Base-by-base conservation (phyloP, 2,329 filamentous ascomycete genomes). In the Fusarium miscanthi region DNA sequence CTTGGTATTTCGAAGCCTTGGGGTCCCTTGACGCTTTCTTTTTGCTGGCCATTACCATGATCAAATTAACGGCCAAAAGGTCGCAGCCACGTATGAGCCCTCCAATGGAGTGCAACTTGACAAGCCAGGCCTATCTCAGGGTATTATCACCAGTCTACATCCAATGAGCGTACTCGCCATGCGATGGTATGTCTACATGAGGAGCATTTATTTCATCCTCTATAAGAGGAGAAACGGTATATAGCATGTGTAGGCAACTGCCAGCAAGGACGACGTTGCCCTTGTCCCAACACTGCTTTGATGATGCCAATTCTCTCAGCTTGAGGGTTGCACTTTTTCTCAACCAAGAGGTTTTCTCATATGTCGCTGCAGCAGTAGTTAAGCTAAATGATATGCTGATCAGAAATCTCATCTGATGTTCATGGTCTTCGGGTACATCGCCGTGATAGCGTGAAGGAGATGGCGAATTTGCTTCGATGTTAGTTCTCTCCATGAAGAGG, bases 211-310 rank as follows among this genome's bases (percentile, higher is more conserved):
- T 42, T 23, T 69, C 66, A 38, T 49, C 53, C 25, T 52, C 51
- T 13, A 51, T 69, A 11, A 69, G 66, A 21, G 66, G 65, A 6
- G 66, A 69, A 17, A 69, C 65, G 14, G 51, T 46, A 10, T 17
- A 10, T 30, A 30, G 27, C 9, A 30, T 30, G 27, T 30, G 27
- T 46, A 27, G 45, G 45, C 27, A 46, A 13, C 45, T 14, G 13
- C 25, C 19, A n/a, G 43, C 25, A 46, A 46, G 13, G 25, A 11
- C 25, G 2, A 30, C 6, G 5, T 46, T 30, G 19, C 8, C 13
- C 19, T 46, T 30, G 43, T 14, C 25, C n/a, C 13, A n/a, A 9
- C 27, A 30, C 13, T 37, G 16, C 17, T 17, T 37, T 17, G 8
- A 37, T 9, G 13, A 37, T 37, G 3, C 35, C 8, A 9, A 37